These are phyloP conservation scores for Suillus plorans DNA, from an alignment of 768 basidiomycete genomes.

Conservation along the genomic window DNA sequence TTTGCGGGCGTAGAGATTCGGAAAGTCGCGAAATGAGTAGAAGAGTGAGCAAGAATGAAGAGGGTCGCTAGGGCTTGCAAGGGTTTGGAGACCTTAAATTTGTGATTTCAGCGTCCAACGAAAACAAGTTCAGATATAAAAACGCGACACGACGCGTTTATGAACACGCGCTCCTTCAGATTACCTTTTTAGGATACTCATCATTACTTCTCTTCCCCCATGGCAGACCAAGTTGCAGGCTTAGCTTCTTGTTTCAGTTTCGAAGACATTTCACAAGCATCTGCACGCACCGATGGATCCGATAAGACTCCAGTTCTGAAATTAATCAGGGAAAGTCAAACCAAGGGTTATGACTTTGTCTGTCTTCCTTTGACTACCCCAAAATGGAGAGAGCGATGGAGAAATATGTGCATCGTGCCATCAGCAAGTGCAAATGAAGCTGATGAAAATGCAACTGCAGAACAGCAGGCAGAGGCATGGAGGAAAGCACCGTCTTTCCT, in stretches of 20 bases:
- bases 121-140: not conserved
- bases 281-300: constrained; percentile 15
- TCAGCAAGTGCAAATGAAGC: constrained; percentile 35
- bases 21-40: constrained; percentile 1
- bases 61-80: not conserved
- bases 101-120: not conserved
- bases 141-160: constrained; percentile 3
- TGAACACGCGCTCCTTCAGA: not conserved
- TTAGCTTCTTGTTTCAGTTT: constrained; percentile 28
- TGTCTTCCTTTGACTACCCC: constrained; percentile 88
- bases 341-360: constrained; percentile 72
- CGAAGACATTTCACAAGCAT: constrained; percentile 41
- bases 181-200: not conserved
- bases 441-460: constrained; percentile 44
- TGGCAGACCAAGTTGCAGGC: constrained; percentile 27
- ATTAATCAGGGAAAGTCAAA: constrained; percentile 49
- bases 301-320: constrained; percentile 50
- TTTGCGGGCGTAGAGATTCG: constrained; percentile 1
- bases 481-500: constrained; percentile 77
- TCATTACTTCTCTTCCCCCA: not conserved
- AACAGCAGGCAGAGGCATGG: constrained; percentile 82
- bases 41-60: not conserved
- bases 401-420: constrained; percentile 78
- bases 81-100: constrained; percentile 1
- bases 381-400: constrained; percentile 87